A percentile compares a stretch with the other conserved stretches of the same genome.
These are phyloP conservation scores for Lactifluus pinguis DNA, from an alignment of 768 basidiomycete genomes.

Conservation along the genomic window DNA sequence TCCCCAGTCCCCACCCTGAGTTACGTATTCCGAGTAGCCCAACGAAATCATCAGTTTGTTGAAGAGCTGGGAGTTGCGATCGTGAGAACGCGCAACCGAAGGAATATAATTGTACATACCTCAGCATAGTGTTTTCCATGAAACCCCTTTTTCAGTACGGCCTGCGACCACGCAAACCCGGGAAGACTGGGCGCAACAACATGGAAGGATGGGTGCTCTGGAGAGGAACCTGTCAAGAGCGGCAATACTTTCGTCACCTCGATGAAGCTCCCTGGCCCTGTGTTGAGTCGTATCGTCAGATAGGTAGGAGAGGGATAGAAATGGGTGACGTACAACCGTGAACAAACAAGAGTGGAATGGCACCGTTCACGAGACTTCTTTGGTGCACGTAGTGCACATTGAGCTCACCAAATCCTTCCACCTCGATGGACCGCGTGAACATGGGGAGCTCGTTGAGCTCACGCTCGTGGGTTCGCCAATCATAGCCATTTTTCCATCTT, in stretches of 20 bases:
- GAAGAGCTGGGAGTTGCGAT: slow-evolving; percentile 2
- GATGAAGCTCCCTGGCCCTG: slow-evolving; percentile 55
- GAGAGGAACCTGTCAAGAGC: slow-evolving; percentile 34
- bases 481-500: slow-evolving; percentile 24
- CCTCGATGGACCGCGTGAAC: slow-evolving; percentile 27
- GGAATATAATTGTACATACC: slow-evolving; percentile 23
- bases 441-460: slow-evolving; percentile 27
- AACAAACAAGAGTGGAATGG: slow-evolving; percentile 24
- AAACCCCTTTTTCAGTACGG: slow-evolving; percentile 46
- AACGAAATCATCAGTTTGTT: slow-evolving; percentile 22
- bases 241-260: slow-evolving; percentile 52
- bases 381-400: slow-evolving; percentile 30
- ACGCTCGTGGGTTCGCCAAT: slow-evolving; percentile 26
- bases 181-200: slow-evolving; percentile 52
- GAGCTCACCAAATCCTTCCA: slow-evolving; percentile 26
- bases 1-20: slow-evolving; percentile 45
- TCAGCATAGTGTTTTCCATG: slow-evolving; percentile 43
- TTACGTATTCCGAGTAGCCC: slow-evolving; percentile 29
- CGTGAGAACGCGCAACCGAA: neutral
- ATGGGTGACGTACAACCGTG: slow-evolving; percentile 20
- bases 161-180: slow-evolving; percentile 54
- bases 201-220: slow-evolving; percentile 48
- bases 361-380: slow-evolving; percentile 19
- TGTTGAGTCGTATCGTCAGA: neutral
- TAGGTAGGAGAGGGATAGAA: neutral